Evolutionary conservation across 2,329 filamentous ascomycete species (phyloP).

Genomic region (Chrysoporthe cubensis): DNA sequence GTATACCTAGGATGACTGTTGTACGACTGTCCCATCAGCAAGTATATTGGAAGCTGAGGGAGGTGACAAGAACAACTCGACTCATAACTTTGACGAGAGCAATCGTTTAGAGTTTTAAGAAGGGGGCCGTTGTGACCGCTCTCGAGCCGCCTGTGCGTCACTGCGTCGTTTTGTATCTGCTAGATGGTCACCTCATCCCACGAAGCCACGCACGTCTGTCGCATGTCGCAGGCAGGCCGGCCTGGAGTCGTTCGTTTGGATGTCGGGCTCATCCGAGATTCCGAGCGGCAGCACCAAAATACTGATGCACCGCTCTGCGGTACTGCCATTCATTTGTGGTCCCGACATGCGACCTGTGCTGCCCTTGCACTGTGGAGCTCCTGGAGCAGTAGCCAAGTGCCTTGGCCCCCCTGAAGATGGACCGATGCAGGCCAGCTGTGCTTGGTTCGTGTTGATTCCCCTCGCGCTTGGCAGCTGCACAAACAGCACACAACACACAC

Average conservation of each 20-base stretch:
- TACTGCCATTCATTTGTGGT: background rate
- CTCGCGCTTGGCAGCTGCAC: slow-evolving; percentile 11
- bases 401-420: slow-evolving; percentile 5
- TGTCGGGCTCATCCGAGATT: slow-evolving; percentile 5
- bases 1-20: too few relatives aligned
- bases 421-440: background rate
- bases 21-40: too few relatives aligned
- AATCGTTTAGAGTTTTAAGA: too few relatives aligned
- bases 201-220: too few relatives aligned
- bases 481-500: slow-evolving; percentile 20
- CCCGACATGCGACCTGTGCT: slow-evolving; percentile 1
- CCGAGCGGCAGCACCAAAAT: slow-evolving; percentile 11
- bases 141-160: too few relatives aligned
- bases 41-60: too few relatives aligned
- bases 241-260: background rate
- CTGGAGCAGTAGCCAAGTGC: background rate
- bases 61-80: too few relatives aligned
- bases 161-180: too few relatives aligned
- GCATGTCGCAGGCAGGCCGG: too few relatives aligned
- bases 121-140: too few relatives aligned
- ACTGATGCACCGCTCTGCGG: background rate
- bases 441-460: background rate
- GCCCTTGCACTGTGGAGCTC: slow-evolving; percentile 6
- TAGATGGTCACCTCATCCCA: too few relatives aligned
- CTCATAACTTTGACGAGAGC: too few relatives aligned